A percentile compares a stretch with the other conserved stretches of the same genome.
phyloP scores from a whole-genome alignment of 352 stramenopile species.

The Phytophthora pisi region DNA sequence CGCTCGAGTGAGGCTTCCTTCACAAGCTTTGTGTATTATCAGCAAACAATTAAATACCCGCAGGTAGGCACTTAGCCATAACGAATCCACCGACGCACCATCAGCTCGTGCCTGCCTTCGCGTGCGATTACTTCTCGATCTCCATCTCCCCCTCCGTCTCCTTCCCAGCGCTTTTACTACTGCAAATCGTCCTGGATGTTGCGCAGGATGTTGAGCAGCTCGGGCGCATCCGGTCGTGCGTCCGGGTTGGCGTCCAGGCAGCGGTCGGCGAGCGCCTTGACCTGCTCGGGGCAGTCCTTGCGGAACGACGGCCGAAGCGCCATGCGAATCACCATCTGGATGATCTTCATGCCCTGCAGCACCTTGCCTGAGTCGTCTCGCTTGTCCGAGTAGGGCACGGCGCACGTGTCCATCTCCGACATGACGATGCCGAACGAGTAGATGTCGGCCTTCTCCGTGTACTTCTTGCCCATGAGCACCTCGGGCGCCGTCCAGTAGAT shows the following conservation, averaged over 20 bases:
- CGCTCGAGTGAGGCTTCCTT: neutral
- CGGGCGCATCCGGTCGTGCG: conserved; percentile 56
- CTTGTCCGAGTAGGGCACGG: conserved; percentile 82
- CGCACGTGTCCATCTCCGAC: conserved; percentile 82
- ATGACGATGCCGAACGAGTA: conserved; percentile 87
- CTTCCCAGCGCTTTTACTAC: conserved; percentile 30
- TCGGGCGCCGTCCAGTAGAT: conserved; percentile 85
- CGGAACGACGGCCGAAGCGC: conserved; percentile 67
- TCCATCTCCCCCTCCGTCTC: too few species aligned
- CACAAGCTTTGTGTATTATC: conserved; percentile 28
- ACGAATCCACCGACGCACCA: conserved; percentile 18
- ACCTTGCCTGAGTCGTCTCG: conserved; percentile 69
- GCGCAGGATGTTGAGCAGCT: conserved; percentile 38
- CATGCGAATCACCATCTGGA: conserved; percentile 78
- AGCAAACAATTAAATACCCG: conserved; percentile 44
- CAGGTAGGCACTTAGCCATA: conserved; percentile 18
- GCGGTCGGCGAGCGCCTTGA: conserved; percentile 61
- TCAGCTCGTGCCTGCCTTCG: conserved; percentile 15
- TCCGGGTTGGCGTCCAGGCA: conserved; percentile 76
- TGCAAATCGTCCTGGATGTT: conserved; percentile 42
- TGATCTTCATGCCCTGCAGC: conserved; percentile 83
- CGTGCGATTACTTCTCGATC: conserved; percentile 11
- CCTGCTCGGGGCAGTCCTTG: conserved; percentile 45
- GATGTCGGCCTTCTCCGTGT: conserved; percentile 82
- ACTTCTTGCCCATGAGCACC: conserved; percentile 79